These are phyloP conservation scores for Panus rudis DNA, from an alignment of 768 basidiomycete genomes.

Conservation along the genomic window DNA sequence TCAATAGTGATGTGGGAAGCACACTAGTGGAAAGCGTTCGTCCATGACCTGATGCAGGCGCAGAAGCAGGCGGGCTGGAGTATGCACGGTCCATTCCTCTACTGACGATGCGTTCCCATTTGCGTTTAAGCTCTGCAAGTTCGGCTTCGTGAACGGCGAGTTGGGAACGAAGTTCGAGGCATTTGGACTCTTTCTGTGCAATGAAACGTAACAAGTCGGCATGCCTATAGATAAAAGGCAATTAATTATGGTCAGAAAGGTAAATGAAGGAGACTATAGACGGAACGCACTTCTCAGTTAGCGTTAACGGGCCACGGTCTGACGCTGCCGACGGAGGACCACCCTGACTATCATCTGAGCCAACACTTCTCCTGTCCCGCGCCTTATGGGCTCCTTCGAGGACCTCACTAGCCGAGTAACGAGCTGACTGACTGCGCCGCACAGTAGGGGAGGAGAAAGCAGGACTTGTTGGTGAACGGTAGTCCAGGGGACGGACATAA, in stretches of 20 bases:
- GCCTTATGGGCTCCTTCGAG: too few species aligned
- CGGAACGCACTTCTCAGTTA: constrained; percentile 66
- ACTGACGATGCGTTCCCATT: constrained; percentile 77
- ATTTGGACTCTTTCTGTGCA: constrained; percentile 81
- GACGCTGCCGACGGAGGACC: constrained; percentile 4
- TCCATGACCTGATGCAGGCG: constrained; percentile 4
- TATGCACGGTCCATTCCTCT: constrained; percentile 43
- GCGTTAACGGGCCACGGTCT: constrained; percentile 40
- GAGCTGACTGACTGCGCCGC: constrained; percentile 18
- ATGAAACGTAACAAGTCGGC: constrained; percentile 77
- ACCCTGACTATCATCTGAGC: constrained; percentile 10
- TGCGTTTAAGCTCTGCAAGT: constrained; percentile 65
- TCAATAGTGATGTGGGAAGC: constrained; percentile 8
- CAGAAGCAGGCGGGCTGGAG: constrained; percentile 15
- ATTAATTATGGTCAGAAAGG: neutral
- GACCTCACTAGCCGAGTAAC: constrained; percentile 7
- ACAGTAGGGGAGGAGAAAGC: constrained; percentile 8
- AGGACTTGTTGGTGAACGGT: constrained; percentile 18
- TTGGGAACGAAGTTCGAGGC: constrained; percentile 73
- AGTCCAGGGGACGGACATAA: constrained; percentile 18
- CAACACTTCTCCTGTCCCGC: constrained; percentile 25
- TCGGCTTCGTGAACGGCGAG: constrained; percentile 68
- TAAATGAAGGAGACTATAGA: neutral
- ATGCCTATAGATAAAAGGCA: constrained; percentile 41
- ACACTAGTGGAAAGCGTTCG: neutral